Evolutionary conservation across 306 rosid genomes (phyloP).

Genomic region (Fragaria vesca): DNA sequence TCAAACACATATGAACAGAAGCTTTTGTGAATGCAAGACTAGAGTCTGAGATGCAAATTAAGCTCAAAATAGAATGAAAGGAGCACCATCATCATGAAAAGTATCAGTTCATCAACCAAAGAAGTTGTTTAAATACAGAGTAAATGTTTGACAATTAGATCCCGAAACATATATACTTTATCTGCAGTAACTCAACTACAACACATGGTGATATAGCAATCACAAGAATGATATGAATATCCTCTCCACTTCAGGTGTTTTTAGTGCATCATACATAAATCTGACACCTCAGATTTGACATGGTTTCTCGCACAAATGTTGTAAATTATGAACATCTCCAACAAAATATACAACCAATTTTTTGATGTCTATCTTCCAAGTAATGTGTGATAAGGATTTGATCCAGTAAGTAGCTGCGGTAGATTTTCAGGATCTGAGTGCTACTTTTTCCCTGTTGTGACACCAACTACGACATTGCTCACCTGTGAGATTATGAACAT

Average conservation of each 20-base stretch:
- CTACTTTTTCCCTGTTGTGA: conserved; percentile 84
- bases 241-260: neutral
- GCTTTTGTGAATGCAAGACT: neutral
- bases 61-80: neutral
- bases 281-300: conserved; percentile 16
- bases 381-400: conserved; percentile 11
- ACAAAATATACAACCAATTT: conserved; percentile 31
- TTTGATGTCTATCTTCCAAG: conserved; percentile 17
- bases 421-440: neutral
- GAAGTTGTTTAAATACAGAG: neutral
- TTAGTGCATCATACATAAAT: conserved; percentile 14
- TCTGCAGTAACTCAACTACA: conserved; percentile 3
- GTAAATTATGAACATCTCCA: conserved; percentile 19
- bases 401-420: conserved; percentile 4
- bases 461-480: conserved; percentile 95
- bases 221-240: conserved; percentile 14
- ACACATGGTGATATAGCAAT: conserved; percentile 7
- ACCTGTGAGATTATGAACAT: conserved; percentile 55
- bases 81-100: neutral
- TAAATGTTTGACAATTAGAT: neutral
- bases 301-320: conserved; percentile 17
- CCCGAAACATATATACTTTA: neutral
- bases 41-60: neutral
- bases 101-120: neutral
- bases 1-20: neutral